phyloP scores from a whole-genome alignment of 306 rosid species.

The Rubus parviflorus region DNA sequence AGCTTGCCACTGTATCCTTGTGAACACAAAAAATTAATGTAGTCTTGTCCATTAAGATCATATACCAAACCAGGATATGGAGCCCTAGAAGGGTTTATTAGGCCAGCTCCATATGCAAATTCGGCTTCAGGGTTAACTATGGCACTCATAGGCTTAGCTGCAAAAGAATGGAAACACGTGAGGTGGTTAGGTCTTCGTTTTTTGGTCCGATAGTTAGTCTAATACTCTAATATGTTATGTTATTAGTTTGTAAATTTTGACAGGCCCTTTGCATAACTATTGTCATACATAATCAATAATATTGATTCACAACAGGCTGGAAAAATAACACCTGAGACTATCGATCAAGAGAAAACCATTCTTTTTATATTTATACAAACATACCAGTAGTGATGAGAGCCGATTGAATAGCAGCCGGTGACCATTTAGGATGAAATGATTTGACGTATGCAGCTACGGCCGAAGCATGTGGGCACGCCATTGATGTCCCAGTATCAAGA shows the following conservation, averaged over 20 bases:
- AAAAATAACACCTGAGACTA: too few relatives aligned
- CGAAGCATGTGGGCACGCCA: slow-evolving; percentile 57
- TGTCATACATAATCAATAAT: too few relatives aligned
- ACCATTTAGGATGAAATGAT: slow-evolving; percentile 52
- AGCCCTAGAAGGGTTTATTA: slow-evolving; percentile 39
- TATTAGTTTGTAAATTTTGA: too few relatives aligned
- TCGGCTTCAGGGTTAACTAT: slow-evolving; percentile 25
- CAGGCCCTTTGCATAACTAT: too few relatives aligned
- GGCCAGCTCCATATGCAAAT: slow-evolving; percentile 51
- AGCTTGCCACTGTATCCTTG: slow-evolving; percentile 34
- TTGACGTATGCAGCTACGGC: slow-evolving; percentile 50
- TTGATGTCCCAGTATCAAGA: slow-evolving; percentile 37
- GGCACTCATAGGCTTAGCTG: slow-evolving; percentile 37
- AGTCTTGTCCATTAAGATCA: slow-evolving; percentile 34
- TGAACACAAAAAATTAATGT: slow-evolving; percentile 40
- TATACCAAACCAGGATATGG: slow-evolving; percentile 49
- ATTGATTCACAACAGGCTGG: too few relatives aligned
- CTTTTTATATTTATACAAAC: neutral
- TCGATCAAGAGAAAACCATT: neutral
- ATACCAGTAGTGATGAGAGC: slow-evolving; percentile 52
- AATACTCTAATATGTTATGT: too few relatives aligned
- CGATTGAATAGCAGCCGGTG: slow-evolving; percentile 46
- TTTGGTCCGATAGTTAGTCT: neutral
- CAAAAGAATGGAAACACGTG: neutral
- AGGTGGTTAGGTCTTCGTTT: neutral